Base-by-base conservation (phyloP, 345 rosid species). In the Gossypium thurberi region DNA sequence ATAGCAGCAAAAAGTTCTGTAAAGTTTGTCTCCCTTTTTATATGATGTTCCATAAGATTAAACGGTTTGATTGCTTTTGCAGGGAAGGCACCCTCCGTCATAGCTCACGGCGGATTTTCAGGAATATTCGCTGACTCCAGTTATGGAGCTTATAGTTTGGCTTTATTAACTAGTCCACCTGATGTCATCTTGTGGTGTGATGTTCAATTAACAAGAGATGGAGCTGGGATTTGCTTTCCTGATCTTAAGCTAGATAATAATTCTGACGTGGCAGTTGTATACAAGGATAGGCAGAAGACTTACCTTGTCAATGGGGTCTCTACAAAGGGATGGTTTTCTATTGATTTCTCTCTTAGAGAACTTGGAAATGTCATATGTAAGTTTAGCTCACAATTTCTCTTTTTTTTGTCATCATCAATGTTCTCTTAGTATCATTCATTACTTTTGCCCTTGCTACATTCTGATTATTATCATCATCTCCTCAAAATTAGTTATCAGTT, bases 61-160 rank as follows among this genome's bases (percentile, higher is more conserved):
- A 6, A 70, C 59, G 66, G 53, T 65, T 76, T 59, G 42, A 6
- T 59, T 58, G 10, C 48, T 53, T 70, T 77, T 80, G 90, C 90
- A 95, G 99, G 98, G 55, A 70, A 77, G 46, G 55, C 77, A 40
- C 98, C 99, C 17, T 72, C 73, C 14, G 82, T 95, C 33, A 68
- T 95, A 3, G 99, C 99, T 28, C 90, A 83, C n/a, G 99, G 98
- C 25, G 99, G 99, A 55, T 91, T 92, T 81, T 92, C 98, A 0
- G 99, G 99, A 72, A n/a, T 95, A 43, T 81, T 92, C 17, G 87
- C 98, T 1, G 90, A 85, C 82, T 92, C 94, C 23, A 92, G 97
- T 80, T 0, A 0, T 0, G 25, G 0, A 8, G 91, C 98, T 72
- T 95, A 88, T 79, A 73, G n/a, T 69, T 72, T 89, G 48, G 87